Base-by-base conservation (phyloP, 2,329 filamentous ascomycete genomes). In the Colletotrichum cereale region DNA sequence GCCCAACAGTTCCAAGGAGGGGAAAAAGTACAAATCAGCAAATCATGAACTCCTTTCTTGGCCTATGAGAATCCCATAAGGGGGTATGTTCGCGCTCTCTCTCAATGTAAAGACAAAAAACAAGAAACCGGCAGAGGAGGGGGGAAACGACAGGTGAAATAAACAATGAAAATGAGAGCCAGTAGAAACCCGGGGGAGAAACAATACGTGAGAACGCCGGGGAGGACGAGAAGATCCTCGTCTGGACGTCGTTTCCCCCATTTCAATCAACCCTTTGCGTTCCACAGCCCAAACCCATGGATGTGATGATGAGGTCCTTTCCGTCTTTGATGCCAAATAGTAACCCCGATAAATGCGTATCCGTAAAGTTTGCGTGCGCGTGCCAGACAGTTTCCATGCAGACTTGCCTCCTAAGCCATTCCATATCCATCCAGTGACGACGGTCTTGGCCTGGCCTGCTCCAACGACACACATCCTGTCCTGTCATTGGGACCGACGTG, bases 271-370 rank as follows among this genome's bases (percentile, higher is more conserved):
- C 56, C 63, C 31, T 16, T 48, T 50, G 40, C 55, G 29, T 61
- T 10, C 66, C 47, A 21, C 26, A 53, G 21, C 36, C 53, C 50
- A 44, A 61, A 52, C 31, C 47, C 44, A 38, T 53, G 29, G 34
- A 48, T 62, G 62, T n/a, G 60, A 71, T 70, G 66, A 62, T 69
- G 48, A 56, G 26, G 52, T 44, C 60, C 69, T 38, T 52, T 62
- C 66, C 61, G 61, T 71, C 66, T 72, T 67, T 61, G 53, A 72
- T 72, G 66, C 61, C 70, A 66, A 70, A 60, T 65, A 58, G 62
- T 63, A 63, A 34, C 68, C 70, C 70, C 24, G 36, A 70, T 66
- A 29, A 53, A 72, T 72, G 70, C 70, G 61, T 62, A 61, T 62
- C 60, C 66, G 42, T 70, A 40, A 71, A 62, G 55, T 40, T 50